These are phyloP conservation scores for Termitomyces sp. DNA, from an alignment of 768 basidiomycete species.

Conservation along the genomic window DNA sequence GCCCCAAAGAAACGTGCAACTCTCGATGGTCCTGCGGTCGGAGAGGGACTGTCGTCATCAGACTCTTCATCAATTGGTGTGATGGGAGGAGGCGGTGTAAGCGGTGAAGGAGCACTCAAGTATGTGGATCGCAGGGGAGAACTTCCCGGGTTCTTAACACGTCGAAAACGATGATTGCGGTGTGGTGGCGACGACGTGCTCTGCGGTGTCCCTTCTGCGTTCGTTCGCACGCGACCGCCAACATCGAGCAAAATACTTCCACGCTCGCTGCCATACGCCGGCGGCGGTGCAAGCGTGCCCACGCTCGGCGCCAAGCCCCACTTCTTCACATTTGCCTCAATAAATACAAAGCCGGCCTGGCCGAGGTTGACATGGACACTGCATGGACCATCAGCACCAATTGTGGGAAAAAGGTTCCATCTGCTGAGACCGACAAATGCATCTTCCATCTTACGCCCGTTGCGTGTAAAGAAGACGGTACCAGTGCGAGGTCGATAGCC, in stretches of 20 bases:
- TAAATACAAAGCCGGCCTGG: slow-evolving; percentile 97
- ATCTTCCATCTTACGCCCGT: slow-evolving; percentile 95
- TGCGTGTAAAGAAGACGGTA: slow-evolving; percentile 98
- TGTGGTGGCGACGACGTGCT: slow-evolving; percentile 49
- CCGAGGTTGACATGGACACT: slow-evolving; percentile 97
- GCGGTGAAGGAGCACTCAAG: slow-evolving; percentile 34
- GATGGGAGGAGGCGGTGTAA: slow-evolving; percentile 65
- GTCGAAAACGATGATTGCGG: slow-evolving; percentile 60
- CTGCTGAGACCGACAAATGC: slow-evolving; percentile 87
- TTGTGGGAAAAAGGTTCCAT: slow-evolving; percentile 95
- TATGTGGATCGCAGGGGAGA: slow-evolving; percentile 60
- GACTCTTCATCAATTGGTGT: slow-evolving; percentile 65
- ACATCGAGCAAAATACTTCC: slow-evolving; percentile 95
- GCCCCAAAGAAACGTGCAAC: slow-evolving; percentile 22
- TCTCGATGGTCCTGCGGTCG: slow-evolving; percentile 46
- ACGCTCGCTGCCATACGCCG: slow-evolving; percentile 95
- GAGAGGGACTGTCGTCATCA: slow-evolving; percentile 32
- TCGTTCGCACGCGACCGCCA: slow-evolving; percentile 56
- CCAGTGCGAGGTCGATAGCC: slow-evolving; percentile 96
- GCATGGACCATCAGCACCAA: slow-evolving; percentile 95
- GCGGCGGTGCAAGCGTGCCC: slow-evolving; percentile 95
- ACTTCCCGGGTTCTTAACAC: slow-evolving; percentile 38
- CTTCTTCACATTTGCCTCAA: slow-evolving; percentile 99
- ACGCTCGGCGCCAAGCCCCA: slow-evolving; percentile 98
- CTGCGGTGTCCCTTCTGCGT: slow-evolving; percentile 36